phyloP scores from a whole-genome alignment of 1,139 yeast species.

The Pichiaceae sp. region DNA sequence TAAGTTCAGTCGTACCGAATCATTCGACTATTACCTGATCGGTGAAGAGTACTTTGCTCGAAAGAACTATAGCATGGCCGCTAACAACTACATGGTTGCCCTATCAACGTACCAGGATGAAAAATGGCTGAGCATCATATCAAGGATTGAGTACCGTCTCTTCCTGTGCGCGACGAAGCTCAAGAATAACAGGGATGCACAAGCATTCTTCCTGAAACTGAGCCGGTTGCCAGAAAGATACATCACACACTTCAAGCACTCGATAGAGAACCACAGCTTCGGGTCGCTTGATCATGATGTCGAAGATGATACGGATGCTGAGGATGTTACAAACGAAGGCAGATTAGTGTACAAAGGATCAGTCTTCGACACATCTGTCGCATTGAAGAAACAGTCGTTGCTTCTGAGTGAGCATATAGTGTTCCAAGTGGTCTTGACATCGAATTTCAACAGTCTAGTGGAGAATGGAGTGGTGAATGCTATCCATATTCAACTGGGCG shows the following conservation, averaged over 20 bases:
- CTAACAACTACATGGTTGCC: constrained; percentile 30
- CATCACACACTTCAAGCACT: constrained; percentile 3
- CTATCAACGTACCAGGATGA: constrained; percentile 26
- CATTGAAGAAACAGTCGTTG: constrained; percentile 9
- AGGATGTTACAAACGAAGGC: constrained; percentile 2
- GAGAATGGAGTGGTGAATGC: constrained; percentile 8
- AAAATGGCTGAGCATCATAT: constrained; percentile 23
- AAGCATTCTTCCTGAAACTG: constrained; percentile 23
- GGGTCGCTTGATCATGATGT: constrained; percentile 4
- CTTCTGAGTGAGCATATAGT: constrained; percentile 16
- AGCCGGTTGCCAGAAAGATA: constrained; percentile 10
- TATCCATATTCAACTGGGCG: neutral
- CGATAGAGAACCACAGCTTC: constrained; percentile 5
- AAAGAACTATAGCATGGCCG: constrained; percentile 32
- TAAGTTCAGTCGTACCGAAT: constrained; percentile 27
- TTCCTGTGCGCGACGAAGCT: constrained; percentile 25
- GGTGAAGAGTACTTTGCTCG: constrained; percentile 36
- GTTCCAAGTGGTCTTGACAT: constrained; percentile 24
- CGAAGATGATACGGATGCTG: constrained; percentile 6
- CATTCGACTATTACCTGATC: constrained; percentile 38
- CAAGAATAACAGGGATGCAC: constrained; percentile 23
- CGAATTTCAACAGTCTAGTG: constrained; percentile 20
- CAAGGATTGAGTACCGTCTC: constrained; percentile 23
- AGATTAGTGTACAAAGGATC: constrained; percentile 13
- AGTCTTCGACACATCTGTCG: constrained; percentile 19